Evolutionary conservation across 106 monocot species (phyloP), one percentile per base, ranked within the genome.

Genomic region (Dendrobium nobile): DNA sequence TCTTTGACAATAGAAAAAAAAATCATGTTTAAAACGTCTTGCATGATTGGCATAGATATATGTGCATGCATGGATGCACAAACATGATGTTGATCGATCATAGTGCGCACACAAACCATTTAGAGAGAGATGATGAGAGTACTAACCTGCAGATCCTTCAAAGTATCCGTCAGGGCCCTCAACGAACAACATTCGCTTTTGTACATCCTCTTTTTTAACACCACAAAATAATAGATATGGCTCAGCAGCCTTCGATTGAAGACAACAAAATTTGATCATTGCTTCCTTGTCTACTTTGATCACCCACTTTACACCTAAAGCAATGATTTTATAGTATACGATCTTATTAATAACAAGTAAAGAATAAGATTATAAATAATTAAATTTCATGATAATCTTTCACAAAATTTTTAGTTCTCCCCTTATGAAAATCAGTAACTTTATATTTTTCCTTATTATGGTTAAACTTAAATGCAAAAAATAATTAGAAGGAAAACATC

Each of bases 221-320:
- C 88, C 92, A 80, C 88, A 80, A 33, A 88, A 75, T 2, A 77
- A 55, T 77, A 95, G 79, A 84, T 95, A 95, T 22, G 92, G 95
- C 47, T 92, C 92, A 68, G 95, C 95, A 81, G 95, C 86, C 81
- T 87, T 95, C 10, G 95, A 95, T 81, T 95, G 95, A 43, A 95
- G 81, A 79, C 95, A 92, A 68, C 92, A 95, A 78, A 95, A 95
- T 80, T 89, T 95, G 33, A 95, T 90, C 87, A 89, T 92, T 80
- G 82, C 44, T 44, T 95, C 56, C 80, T 92, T 90, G 86, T 95
- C 95, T 20, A 78, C 87, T 76, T 84, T 89, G 84, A 92, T 95
- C 55, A 95, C 86, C 95, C 92, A 95, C 51, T 92, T 92, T n/a
- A 95, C 95, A 51, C 95, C 92, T 95, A 40, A 48, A 77, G 51